Conservation (phyloP, 805 yeast genomes). For the Torulaspora franciscae region DNA sequence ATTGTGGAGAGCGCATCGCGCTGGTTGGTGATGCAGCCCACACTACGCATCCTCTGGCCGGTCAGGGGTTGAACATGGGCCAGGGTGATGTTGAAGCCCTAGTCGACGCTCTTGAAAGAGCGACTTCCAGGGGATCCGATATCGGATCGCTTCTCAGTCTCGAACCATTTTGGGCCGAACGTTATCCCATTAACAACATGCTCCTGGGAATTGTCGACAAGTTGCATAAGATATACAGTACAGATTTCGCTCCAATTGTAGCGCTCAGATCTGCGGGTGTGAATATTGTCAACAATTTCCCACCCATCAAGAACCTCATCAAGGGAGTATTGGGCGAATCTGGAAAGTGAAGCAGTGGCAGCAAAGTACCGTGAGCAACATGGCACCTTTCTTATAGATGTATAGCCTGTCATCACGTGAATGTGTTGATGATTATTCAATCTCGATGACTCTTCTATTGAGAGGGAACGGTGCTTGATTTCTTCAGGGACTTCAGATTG, state of each 20-base stretch:
- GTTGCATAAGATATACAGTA: conserved; percentile 78
- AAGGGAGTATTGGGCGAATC: conserved; percentile 50
- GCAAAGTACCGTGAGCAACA: background rate
- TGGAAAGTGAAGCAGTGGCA: conserved; percentile 14
- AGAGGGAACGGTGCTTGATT: background rate
- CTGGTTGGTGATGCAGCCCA: conserved; percentile 98
- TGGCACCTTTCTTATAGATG: background rate
- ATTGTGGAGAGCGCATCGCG: conserved; percentile 78
- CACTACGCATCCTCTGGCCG: conserved; percentile 94
- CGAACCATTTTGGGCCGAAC: conserved; percentile 81
- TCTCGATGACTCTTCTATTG: background rate
- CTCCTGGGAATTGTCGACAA: conserved; percentile 87
- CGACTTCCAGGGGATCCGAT: conserved; percentile 75
- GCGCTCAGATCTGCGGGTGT: conserved; percentile 72
- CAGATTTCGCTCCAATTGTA: conserved; percentile 70
- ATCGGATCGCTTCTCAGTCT: conserved; percentile 76
- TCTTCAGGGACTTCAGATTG: no score
- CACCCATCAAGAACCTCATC: conserved; percentile 64
- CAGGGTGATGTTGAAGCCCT: conserved; percentile 82
- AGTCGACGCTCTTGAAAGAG: conserved; percentile 62
- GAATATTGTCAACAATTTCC: conserved; percentile 57
- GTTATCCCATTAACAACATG: conserved; percentile 74
- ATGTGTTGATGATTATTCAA: background rate
- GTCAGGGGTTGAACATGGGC: conserved; percentile 98
- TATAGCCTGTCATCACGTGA: conserved; percentile 4